These are phyloP conservation scores for Climacium dendroides DNA, from an alignment of 225 moss, liverwort and hornwort genomes.

Conservation along the genomic window DNA sequence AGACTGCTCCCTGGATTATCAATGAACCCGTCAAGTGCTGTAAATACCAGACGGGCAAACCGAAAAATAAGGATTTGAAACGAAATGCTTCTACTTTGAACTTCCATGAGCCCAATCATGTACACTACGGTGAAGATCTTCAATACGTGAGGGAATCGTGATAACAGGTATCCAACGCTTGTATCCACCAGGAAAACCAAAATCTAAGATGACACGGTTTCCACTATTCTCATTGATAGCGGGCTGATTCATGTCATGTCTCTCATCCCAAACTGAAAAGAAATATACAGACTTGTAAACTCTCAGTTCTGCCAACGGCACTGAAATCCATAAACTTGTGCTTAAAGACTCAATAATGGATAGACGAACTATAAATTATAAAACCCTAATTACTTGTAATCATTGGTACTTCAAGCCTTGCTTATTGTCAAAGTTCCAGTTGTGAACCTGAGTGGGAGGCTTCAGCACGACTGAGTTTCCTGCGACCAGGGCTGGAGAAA, in stretches of 20 bases:
- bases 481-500: constrained; percentile 60
- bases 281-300: not conserved
- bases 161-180: not conserved
- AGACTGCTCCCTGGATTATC: constrained; percentile 59
- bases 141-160: not conserved
- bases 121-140: not conserved
- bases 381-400: not conserved
- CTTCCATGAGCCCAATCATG: not conserved
- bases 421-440: not conserved
- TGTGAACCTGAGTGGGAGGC: constrained; percentile 65
- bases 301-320: not conserved
- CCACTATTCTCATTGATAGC: not conserved
- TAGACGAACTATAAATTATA: not conserved
- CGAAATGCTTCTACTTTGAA: not conserved
- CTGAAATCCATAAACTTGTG: not conserved
- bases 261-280: not conserved
- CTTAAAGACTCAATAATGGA: not conserved
- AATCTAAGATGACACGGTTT: not conserved
- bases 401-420: not conserved
- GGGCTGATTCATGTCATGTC: not conserved
- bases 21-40: not conserved
- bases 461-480: constrained; percentile 71
- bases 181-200: not conserved
- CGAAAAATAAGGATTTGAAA: not conserved
- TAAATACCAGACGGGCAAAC: not conserved